These are phyloP conservation scores for Sugiyamaella marilandica DNA, from an alignment of 805 yeast genomes.

Conservation along the genomic window DNA sequence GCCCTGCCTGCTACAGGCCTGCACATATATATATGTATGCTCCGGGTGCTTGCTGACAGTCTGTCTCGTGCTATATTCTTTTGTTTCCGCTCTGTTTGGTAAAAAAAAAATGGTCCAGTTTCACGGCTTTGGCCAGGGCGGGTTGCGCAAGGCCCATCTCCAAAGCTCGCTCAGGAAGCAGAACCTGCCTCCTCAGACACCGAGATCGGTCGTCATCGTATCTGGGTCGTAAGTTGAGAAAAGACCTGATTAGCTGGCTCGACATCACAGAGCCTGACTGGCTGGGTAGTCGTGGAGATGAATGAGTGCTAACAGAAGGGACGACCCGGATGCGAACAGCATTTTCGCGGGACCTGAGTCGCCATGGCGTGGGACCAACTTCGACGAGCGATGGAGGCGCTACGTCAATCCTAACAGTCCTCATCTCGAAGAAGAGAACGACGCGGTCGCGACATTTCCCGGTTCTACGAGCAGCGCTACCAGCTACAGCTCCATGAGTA, in stretches of 20 bases:
- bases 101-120: not conserved
- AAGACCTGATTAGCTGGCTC: no score
- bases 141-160: not conserved
- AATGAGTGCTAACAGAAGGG: not conserved
- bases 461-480: not conserved
- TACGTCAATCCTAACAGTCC: not conserved
- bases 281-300: no score
- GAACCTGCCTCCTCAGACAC: slow-evolving; percentile 2
- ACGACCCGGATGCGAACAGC: not conserved
- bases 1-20: not conserved
- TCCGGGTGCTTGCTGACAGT: not conserved
- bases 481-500: slow-evolving; percentile 1
- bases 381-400: slow-evolving; percentile 16
- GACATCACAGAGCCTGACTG: no score
- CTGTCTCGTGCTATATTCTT: not conserved
- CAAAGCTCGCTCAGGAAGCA: not conserved
- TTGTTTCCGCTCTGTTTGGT: not conserved
- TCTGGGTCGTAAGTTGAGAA: not conserved
- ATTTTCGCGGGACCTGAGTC: slow-evolving; percentile 16
- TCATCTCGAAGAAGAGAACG: not conserved
- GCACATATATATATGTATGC: not conserved
- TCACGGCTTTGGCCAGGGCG: not conserved
- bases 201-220: not conserved
- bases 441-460: not conserved
- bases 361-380: slow-evolving; percentile 17